Evolutionary conservation across 2,329 filamentous ascomycete species (phyloP).

Genomic region (Pseudogymnoascus sp.): DNA sequence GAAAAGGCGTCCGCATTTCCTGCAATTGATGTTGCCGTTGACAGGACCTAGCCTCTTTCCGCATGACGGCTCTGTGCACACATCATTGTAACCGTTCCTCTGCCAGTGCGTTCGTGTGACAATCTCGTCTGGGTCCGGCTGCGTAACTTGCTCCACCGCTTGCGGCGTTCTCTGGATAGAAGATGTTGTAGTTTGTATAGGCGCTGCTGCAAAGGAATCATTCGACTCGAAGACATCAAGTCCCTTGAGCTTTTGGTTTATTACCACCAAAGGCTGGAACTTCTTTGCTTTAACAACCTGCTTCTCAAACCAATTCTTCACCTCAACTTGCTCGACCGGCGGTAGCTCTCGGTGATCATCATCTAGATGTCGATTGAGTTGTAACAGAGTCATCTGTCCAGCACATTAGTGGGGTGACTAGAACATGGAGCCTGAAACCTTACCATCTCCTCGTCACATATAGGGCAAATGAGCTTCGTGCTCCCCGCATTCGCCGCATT

Average conservation of each 20-base stretch:
- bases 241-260: conserved; percentile 69
- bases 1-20: conserved; percentile 86
- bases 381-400: conserved; percentile 72
- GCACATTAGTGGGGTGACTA: background rate
- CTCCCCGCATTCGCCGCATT: conserved; percentile 44
- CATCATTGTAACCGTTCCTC: conserved; percentile 60
- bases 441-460: conserved; percentile 98
- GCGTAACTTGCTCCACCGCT: conserved; percentile 14
- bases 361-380: conserved; percentile 78
- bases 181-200: conserved; percentile 26
- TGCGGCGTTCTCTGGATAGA: conserved; percentile 23
- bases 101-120: conserved; percentile 91
- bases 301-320: conserved; percentile 70
- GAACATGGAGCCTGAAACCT: conserved; percentile 16
- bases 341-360: conserved; percentile 66
- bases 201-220: conserved; percentile 38
- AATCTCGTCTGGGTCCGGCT: conserved; percentile 73
- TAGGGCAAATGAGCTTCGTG: conserved; percentile 80
- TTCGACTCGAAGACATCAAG: conserved; percentile 70
- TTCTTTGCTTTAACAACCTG: conserved; percentile 69
- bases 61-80: conserved; percentile 81
- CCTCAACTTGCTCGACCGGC: conserved; percentile 64
- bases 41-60: conserved; percentile 68
- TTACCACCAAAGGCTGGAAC: conserved; percentile 63
- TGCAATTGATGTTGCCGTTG: conserved; percentile 83